Evolutionary conservation across 768 basidiomycete species (phyloP).

Genomic region (Mycena chlorophos): DNA sequence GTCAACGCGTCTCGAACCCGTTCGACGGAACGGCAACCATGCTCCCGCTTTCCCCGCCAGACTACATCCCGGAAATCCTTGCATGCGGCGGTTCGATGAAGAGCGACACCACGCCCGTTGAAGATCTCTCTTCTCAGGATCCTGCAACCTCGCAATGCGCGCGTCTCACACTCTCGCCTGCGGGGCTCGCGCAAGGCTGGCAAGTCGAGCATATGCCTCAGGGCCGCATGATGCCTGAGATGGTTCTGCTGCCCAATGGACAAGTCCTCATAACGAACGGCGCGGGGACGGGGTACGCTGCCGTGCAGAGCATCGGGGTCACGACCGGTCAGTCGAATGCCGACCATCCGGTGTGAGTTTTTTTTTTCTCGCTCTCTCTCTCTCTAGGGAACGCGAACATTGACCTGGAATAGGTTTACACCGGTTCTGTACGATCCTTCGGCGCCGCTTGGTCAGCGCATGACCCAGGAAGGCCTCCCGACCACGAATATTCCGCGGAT

Average conservation of each 20-base stretch:
- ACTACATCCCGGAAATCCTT: constrained; percentile 38
- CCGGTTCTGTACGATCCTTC: constrained; percentile 44
- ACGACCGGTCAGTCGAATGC: constrained; percentile 47
- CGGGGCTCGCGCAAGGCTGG: constrained; percentile 43
- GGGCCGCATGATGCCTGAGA: constrained; percentile 58
- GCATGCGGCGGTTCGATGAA: constrained; percentile 31
- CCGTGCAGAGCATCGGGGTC: constrained; percentile 26
- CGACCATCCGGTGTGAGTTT: constrained; percentile 40
- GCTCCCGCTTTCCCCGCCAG: constrained; percentile 27
- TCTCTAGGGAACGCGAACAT: too few species aligned
- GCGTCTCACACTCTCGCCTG: constrained; percentile 54
- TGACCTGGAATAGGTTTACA: constrained; percentile 22
- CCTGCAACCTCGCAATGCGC: constrained; percentile 38
- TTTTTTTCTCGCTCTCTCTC: constrained; percentile 22
- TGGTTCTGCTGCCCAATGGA: constrained; percentile 56
- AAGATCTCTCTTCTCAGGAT: constrained; percentile 56
- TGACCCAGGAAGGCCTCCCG: constrained; percentile 34
- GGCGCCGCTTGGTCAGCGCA: constrained; percentile 35
- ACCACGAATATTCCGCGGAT: constrained; percentile 31
- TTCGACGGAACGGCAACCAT: constrained; percentile 54
- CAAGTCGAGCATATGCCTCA: constrained; percentile 50
- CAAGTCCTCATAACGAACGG: constrained; percentile 54
- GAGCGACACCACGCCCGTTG: constrained; percentile 34
- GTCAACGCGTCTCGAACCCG: constrained; percentile 38
- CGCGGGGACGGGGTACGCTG: constrained; percentile 35